phyloP scores from a whole-genome alignment of 805 yeast species.

The Metschnikowia vanudenii region DNA sequence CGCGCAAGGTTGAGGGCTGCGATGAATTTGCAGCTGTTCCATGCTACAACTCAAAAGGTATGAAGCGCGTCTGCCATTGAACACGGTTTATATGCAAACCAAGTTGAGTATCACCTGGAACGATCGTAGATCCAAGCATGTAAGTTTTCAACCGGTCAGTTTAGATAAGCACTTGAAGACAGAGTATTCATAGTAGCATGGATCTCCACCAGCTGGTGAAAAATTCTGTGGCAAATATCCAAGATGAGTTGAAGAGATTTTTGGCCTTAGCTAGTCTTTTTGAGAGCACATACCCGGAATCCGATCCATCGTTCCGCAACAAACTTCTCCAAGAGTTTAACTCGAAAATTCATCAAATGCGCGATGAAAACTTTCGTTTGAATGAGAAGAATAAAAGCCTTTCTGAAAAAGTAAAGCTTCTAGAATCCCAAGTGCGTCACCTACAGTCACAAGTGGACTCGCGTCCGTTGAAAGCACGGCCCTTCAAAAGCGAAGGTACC shows the following conservation, averaged over 20 bases:
- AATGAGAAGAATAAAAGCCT: slow-evolving; percentile 13
- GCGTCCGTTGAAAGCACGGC: slow-evolving; percentile 3
- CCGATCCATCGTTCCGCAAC: slow-evolving; percentile 10
- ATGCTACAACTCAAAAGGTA: background rate
- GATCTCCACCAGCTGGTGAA: slow-evolving; percentile 15
- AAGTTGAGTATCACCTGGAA: too few relatives aligned
- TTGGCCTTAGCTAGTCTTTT: slow-evolving; percentile 12
- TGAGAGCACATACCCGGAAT: slow-evolving; percentile 3
- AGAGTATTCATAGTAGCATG: slow-evolving; percentile 7
- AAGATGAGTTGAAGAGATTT: slow-evolving; percentile 16
- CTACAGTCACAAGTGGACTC: background rate
- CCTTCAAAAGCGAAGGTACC: slow-evolving; percentile 5
- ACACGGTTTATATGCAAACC: too few relatives aligned
- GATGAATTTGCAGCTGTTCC: background rate
- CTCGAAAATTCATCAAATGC: slow-evolving; percentile 14
- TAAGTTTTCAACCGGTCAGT: background rate
- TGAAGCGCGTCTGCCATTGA: too few relatives aligned
- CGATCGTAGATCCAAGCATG: too few relatives aligned
- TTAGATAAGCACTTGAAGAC: background rate
- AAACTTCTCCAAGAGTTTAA: slow-evolving; percentile 18
- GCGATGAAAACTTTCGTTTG: slow-evolving; percentile 10
- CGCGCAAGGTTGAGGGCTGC: background rate
- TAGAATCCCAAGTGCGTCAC: slow-evolving; percentile 1
- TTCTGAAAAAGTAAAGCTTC: slow-evolving; percentile 3
- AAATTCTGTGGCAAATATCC: slow-evolving; percentile 18